Percentiles rank a stretch among this genome's conserved stretches.
phyloP scores from a whole-genome alignment of 2,329 filamentous ascomycete species.

The Xylariaceae sp. region DNA sequence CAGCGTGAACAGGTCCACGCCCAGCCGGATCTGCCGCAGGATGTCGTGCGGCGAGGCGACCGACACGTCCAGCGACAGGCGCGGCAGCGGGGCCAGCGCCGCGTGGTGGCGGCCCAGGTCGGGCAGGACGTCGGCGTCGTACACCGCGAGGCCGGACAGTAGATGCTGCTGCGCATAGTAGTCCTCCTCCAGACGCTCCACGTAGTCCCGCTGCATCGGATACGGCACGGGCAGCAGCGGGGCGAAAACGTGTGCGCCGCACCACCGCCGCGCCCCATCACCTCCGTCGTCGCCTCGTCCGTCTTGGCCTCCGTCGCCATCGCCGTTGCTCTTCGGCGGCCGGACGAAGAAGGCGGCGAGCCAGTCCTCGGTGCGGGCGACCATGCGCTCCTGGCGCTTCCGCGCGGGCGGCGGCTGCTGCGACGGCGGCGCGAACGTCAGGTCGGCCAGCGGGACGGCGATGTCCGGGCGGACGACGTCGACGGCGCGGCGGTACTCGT shows the following conservation, averaged over 20 bases:
- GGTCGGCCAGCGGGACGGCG: constrained; percentile 69
- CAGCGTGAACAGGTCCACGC: constrained; percentile 71
- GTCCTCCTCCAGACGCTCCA: constrained; percentile 62
- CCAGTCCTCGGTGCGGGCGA: constrained; percentile 79
- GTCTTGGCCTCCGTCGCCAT: constrained; percentile 25
- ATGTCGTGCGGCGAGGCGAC: constrained; percentile 63
- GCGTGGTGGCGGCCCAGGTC: constrained; percentile 50
- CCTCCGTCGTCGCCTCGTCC: too few species aligned
- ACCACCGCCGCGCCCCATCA: too few species aligned
- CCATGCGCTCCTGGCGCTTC: constrained; percentile 80
- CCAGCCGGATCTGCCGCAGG: constrained; percentile 65
- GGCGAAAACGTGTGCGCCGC: constrained; percentile 45
- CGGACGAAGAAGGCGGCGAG: constrained; percentile 57
- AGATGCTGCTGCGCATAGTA: constrained; percentile 41
- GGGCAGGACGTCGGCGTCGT: constrained; percentile 62
- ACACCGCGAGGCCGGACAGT: constrained; percentile 70
- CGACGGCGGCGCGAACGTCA: constrained; percentile 41
- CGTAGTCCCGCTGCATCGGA: constrained; percentile 70
- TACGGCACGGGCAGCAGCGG: constrained; percentile 69
- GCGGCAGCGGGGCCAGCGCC: constrained; percentile 55
- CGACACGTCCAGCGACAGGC: constrained; percentile 58
- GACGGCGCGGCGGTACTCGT: constrained; percentile 61
- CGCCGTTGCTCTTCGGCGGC: constrained; percentile 7
- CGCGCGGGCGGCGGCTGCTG: constrained; percentile 43
- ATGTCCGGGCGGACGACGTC: constrained; percentile 70